Conservation (phyloP, 148 eudicot genomes). For the Oxyria digyna region DNA sequence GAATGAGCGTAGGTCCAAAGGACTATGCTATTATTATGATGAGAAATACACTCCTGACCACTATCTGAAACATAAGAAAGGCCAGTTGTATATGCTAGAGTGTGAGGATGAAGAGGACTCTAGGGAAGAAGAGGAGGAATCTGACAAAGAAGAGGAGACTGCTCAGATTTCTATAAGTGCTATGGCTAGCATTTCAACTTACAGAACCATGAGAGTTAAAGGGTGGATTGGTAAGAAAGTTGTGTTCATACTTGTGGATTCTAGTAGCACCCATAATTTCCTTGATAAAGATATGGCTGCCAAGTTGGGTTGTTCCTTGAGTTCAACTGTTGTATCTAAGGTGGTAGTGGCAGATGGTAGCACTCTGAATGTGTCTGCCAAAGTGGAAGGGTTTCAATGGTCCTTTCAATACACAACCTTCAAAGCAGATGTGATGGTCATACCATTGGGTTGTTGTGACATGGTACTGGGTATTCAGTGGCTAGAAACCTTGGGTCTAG, state of each 20-base stretch:
- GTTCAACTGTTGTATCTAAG: background rate
- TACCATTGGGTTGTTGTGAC: background rate
- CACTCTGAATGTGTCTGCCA: background rate
- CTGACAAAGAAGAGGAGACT: background rate
- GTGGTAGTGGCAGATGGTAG: background rate
- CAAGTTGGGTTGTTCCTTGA: background rate
- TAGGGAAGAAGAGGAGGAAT: too few species aligned
- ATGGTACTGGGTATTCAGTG: background rate
- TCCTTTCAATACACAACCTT: background rate
- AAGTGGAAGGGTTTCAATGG: background rate
- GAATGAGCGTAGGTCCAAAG: too few species aligned
- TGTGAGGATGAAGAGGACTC: too few species aligned
- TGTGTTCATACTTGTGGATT: background rate
- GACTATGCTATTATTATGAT: too few species aligned
- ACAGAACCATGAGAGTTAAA: background rate
- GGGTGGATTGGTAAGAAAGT: background rate
- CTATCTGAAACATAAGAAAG: too few species aligned
- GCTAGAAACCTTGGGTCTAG: background rate
- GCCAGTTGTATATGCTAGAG: too few species aligned
- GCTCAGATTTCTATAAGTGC: background rate
- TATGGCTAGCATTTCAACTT: background rate
- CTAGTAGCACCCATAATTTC: background rate
- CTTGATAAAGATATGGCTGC: background rate
- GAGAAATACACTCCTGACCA: too few species aligned
- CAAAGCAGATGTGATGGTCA: background rate